Evolutionary conservation across 192 early-diverging fungal species (phyloP), one percentile per base, ranked within the genome.

Genomic region (Podila clonocystis): DNA sequence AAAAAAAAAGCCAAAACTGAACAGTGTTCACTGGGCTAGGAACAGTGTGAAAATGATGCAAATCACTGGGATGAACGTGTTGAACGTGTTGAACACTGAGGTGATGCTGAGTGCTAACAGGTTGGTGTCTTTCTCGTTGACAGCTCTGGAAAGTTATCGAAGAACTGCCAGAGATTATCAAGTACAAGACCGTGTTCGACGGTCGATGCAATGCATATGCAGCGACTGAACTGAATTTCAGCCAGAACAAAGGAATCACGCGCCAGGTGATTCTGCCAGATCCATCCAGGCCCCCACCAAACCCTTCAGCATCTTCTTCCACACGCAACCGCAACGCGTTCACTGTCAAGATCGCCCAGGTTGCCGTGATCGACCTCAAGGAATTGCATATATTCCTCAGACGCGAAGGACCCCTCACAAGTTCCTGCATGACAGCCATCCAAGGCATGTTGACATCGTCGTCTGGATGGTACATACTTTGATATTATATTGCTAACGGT

Each of bases 81-180:
- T 33, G 33, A 36, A 1, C 0, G 0, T 36, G 34, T 9, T 11
- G 34, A 11, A 11, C 34, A 36, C 34, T 36, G 34, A 36, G 34
- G 34, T 11, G 34, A 9, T 4, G 9, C 34, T 36, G 34, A 36
- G 34, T 6, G 34, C 34, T 36, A 36, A 9, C 45, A 49, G 5
- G 2, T 2, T 5, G 11, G 28, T 9, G 41, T 17, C 26, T 17
- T 5, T 13, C 11, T 33, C 33, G 9, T 49, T 24, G 26, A 26
- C 29, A 80, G 77, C 31, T 80, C 31, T 80, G 77, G 77, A 68
- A 65, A 28, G 33, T 73, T 0, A 67, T 80, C 29, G 77, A 80
- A 31, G 12, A 48, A 45, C 58, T 80, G 31, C 77, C 77, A 22
- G 77, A 80, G 62, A 24, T 80, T 3, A 19, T 20, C 38, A 67